Evolutionary conservation across 495 filamentous ascomycete genomes (phyloP).

Genomic region (Penicillium nucicola): DNA sequence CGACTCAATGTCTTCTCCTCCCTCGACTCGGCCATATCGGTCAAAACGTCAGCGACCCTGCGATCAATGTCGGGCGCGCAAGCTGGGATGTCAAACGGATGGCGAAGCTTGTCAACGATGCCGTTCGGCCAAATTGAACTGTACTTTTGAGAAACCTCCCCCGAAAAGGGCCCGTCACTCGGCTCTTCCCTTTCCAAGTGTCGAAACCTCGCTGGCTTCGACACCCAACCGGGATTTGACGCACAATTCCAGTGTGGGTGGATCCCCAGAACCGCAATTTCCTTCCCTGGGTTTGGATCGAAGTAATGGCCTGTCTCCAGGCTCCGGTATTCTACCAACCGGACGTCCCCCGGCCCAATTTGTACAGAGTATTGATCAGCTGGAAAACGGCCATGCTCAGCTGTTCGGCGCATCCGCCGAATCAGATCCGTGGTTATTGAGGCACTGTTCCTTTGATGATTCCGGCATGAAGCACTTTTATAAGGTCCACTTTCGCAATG

Average conservation of each 20-base stretch:
- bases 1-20: conserved; percentile 15
- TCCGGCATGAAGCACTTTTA: conserved; percentile 32
- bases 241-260: conserved; percentile 3
- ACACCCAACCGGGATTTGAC: background rate
- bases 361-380: conserved; percentile 33
- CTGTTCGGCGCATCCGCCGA: conserved; percentile 35
- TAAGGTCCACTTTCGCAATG: conserved; percentile 35
- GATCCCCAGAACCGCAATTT: conserved; percentile 5
- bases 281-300: conserved; percentile 15
- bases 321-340: conserved; percentile 11
- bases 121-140: conserved; percentile 22
- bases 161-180: conserved; percentile 22
- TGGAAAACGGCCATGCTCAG: conserved; percentile 30
- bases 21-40: conserved; percentile 32
- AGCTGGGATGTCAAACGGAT: conserved; percentile 33
- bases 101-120: conserved; percentile 29
- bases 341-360: conserved; percentile 24
- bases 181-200: conserved; percentile 3
- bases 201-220: conserved; percentile 5
- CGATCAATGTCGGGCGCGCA: conserved; percentile 35
- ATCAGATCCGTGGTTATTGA: conserved; percentile 36
- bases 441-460: conserved; percentile 37
- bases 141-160: conserved; percentile 31
- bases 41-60: conserved; percentile 38
- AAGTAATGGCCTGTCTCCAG: conserved; percentile 13